These are phyloP conservation scores for Mycena capillaripes DNA, from an alignment of 768 basidiomycete genomes.

Conservation along the genomic window DNA sequence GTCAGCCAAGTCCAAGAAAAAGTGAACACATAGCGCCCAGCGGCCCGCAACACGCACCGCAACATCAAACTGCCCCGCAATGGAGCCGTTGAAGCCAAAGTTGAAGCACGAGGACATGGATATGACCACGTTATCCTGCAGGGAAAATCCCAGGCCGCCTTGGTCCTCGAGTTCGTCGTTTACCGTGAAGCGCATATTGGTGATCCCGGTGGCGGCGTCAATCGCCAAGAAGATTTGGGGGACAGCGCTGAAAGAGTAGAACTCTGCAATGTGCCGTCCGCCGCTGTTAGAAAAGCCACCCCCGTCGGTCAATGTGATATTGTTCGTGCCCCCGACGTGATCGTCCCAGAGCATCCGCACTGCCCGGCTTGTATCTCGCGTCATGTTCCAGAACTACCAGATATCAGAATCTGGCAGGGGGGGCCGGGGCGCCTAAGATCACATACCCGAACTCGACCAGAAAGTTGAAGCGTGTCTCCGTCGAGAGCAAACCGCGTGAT, in stretches of 20 bases:
- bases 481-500: neutral
- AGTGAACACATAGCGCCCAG: too few species aligned
- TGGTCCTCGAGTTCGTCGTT: constrained; percentile 11
- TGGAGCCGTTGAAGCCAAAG: too few species aligned
- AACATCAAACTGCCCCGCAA: constrained; percentile 3
- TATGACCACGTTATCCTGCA: constrained; percentile 6
- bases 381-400: constrained; percentile 19
- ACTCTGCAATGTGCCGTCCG: neutral
- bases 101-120: neutral
- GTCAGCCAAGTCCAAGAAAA: neutral
- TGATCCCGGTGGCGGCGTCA: constrained; percentile 4
- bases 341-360: constrained; percentile 15
- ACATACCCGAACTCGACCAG: constrained; percentile 3
- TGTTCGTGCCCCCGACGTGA: neutral
- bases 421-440: too few species aligned
- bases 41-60: constrained; percentile 14
- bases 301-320: neutral
- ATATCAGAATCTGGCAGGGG: neutral
- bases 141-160: neutral
- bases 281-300: too few species aligned
- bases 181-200: neutral
- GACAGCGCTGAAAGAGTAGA: neutral
- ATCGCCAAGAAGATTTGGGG: neutral
- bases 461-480: neutral
- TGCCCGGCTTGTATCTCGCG: neutral